Percentiles rank a stretch among this genome's conserved stretches.
phyloP scores from a whole-genome alignment of 176 grass and related monocot genomes.

The Zea luxurians region DNA sequence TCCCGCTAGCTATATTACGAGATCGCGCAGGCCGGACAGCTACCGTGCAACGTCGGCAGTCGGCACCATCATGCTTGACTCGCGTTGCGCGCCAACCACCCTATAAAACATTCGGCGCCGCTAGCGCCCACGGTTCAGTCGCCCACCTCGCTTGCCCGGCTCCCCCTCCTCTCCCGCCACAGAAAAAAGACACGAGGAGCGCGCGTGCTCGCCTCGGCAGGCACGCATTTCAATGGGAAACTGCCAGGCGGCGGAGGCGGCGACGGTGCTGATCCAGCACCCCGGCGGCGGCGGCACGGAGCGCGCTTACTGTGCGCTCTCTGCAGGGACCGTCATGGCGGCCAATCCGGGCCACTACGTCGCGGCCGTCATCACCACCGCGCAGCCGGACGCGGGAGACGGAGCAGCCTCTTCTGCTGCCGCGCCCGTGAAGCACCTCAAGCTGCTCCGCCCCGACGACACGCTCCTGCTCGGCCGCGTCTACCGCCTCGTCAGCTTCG shows the following conservation, averaged over 20 bases:
- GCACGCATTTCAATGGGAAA: conserved; percentile 58
- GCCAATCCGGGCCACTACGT: conserved; percentile 91
- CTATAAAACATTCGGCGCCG: conserved; percentile 42
- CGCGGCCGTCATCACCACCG: conserved; percentile 60
- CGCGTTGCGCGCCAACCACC: background rate
- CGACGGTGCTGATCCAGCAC: conserved; percentile 79
- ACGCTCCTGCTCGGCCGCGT: conserved; percentile 76
- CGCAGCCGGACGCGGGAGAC: background rate
- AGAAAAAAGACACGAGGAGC: background rate
- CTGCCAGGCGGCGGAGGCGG: conserved; percentile 87
- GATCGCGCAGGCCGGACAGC: background rate
- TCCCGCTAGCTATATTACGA: background rate
- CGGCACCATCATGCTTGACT: background rate
- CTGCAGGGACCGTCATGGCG: conserved; percentile 72
- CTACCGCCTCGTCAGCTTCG: conserved; percentile 96
- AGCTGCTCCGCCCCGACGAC: conserved; percentile 94
- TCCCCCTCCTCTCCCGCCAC: background rate
- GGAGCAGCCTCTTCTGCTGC: background rate
- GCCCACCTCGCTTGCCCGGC: background rate
- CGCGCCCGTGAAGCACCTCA: conserved; percentile 70
- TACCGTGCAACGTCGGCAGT: conserved; percentile 36
- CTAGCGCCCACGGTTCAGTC: conserved; percentile 21
- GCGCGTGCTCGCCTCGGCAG: background rate
- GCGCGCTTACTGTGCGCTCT: conserved; percentile 63
- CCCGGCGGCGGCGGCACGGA: conserved; percentile 62